Evolutionary conservation across 2,329 filamentous ascomycete species (phyloP), one percentile per base, ranked within the genome.

Genomic region (Rhytidhysteron rufulum): DNA sequence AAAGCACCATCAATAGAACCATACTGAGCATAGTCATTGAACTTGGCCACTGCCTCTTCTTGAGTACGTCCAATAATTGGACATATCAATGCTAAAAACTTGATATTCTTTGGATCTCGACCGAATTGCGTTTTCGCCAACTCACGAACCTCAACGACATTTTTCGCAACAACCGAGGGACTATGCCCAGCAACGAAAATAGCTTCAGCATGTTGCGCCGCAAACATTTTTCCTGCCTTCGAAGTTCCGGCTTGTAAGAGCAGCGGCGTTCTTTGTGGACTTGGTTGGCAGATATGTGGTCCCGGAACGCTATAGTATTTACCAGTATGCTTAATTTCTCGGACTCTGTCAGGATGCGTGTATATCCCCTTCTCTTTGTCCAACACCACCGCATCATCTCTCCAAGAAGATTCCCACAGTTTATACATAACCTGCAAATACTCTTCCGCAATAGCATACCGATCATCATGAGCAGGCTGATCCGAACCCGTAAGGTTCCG

Each of bases 241-340:
- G 78, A 82, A 0, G 81, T 83, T 1, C 82, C 82, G 0, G 82
- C 82, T 18, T 86, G 82, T 4, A 85, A 69, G 3, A 85, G 72
- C 1, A 86, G 68, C 0, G 82, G 82, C 1, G 80, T 83, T 6
- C 82, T 66, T 49, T 86, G 82, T 0, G 80, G 81, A 31, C 73
- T 78, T 0, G 82, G 82, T 36, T 84, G 75, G 40, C 78, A 80
- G 50, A 85, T 74, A 49, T 85, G 81, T 8, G 82, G 82, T 0
- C 82, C 82, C 0, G 80, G 79, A 0, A 85, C 78, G 0, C 60
- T 70, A 64, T 79, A 85, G 60, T 77, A 80, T 54, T 79, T 78
- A 4, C 82, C 82, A 0, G 69, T 54, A 57, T 85, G 82, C 58
- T 83, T 71, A 57, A 86, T 85, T 42, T 77, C 64, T 4, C 82